Base-by-base conservation (phyloP, 2,329 filamentous ascomycete species). In the Colletotrichum eremochloae region DNA sequence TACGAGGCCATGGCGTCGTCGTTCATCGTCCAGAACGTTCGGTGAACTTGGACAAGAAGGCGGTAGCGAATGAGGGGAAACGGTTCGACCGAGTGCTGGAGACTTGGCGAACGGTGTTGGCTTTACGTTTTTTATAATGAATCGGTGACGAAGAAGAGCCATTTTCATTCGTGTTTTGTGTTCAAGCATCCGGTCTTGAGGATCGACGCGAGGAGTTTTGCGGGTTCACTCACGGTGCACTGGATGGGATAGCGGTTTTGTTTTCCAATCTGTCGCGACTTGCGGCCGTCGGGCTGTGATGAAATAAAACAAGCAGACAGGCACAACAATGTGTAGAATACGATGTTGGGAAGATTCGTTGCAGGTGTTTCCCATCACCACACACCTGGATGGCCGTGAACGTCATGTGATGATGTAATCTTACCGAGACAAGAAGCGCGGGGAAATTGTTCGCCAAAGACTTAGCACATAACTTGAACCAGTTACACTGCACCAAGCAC, bases 121-220 rank as follows among this genome's bases (percentile, higher is more conserved):
- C n/a, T 42, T 29, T 36, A 42, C 31, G 7, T 20, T 42, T 62
- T 52, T 57, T 38, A 29, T 46, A 4, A 69, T 60, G 24, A 29
- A 61, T 3, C 40, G 58, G 24, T 24, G 50, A 12, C 31, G 31
- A 50, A 48, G 5, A 12, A 15, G 24, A 18, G 31, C 6, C 36
- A 24, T 7, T 20, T 62, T n/a, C 11, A 9, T n/a, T 33, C 2
- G 24, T 24, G 24, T 24, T 42, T 42, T 60, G 33, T n/a, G 4
- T 15, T 8, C 31, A 46, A 63, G 68, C 68, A 68, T 71, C 18
- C 18, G 65, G 53, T 72, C 65, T 72, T 64, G 69, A 69, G 11
- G 66, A 61, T 61, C 66, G 60, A 65, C 60, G 60, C 57, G 18
- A 36, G 70, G 55, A 61, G 60, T 72, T 72, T 12, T 61, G 55